Evolutionary conservation across 495 filamentous ascomycete species (phyloP).

Genomic region (Penicillium subrubescens): DNA sequence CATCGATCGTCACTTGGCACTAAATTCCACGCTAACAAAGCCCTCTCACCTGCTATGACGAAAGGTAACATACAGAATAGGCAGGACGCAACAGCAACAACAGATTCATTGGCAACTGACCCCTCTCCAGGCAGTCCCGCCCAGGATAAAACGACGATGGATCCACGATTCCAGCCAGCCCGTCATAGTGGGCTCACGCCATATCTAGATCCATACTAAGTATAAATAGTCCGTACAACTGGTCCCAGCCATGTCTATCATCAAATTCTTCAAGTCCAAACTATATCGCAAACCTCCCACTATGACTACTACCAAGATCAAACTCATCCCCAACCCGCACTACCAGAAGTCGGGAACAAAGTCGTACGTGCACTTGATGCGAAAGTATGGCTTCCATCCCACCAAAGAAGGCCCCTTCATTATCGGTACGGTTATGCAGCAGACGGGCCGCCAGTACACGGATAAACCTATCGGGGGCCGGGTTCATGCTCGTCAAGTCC

Average conservation of each 20-base stretch:
- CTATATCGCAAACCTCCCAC: slow-evolving; percentile 18
- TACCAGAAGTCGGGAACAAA: slow-evolving; percentile 69
- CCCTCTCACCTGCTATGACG: slow-evolving; percentile 25
- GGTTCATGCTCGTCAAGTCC: slow-evolving; percentile 41
- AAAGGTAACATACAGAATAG: slow-evolving; percentile 7
- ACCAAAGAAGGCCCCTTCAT: slow-evolving; percentile 71
- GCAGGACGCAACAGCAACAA: background rate
- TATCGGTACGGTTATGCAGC: slow-evolving; percentile 45
- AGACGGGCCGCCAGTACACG: slow-evolving; percentile 47
- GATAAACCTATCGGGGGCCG: slow-evolving; percentile 49
- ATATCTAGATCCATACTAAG: background rate
- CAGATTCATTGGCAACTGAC: slow-evolving; percentile 10
- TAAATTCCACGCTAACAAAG: slow-evolving; percentile 9
- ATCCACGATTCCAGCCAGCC: background rate
- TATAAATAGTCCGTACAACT: background rate
- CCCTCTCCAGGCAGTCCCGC: background rate
- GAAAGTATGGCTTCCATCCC: slow-evolving; percentile 70
- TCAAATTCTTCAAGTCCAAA: slow-evolving; percentile 22
- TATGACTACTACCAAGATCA: slow-evolving; percentile 44
- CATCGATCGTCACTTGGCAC: slow-evolving; percentile 18
- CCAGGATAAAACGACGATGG: slow-evolving; percentile 12
- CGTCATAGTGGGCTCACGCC: background rate
- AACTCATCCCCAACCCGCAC: slow-evolving; percentile 59
- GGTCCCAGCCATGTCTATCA: slow-evolving; percentile 15
- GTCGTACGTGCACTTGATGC: slow-evolving; percentile 70